Evolutionary conservation across 768 basidiomycete genomes (phyloP).

Genomic region (Termitomyces sp.): DNA sequence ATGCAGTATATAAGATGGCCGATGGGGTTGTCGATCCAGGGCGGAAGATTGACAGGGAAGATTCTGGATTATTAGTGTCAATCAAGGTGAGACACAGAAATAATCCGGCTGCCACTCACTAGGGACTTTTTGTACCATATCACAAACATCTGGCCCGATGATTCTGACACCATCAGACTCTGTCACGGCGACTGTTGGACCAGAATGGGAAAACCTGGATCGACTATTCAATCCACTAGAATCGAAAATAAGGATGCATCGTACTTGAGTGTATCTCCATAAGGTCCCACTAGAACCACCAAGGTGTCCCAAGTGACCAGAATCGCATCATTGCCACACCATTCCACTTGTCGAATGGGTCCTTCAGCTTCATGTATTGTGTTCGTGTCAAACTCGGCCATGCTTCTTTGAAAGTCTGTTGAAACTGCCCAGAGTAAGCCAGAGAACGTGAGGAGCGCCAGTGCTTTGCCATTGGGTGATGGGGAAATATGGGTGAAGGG

Average conservation of each 20-base stretch:
- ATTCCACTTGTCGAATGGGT: slow-evolving; percentile 67
- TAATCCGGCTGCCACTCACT: slow-evolving; percentile 35
- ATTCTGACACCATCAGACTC: slow-evolving; percentile 92
- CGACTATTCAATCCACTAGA: slow-evolving; percentile 5
- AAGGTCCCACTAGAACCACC: slow-evolving; percentile 87
- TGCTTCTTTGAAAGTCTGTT: slow-evolving; percentile 80
- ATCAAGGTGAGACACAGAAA: background rate
- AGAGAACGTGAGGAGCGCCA: slow-evolving; percentile 73
- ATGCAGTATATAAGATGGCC: slow-evolving; percentile 89
- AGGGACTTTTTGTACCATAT: slow-evolving; percentile 93
- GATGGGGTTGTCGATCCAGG: slow-evolving; percentile 91
- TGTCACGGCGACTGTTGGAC: slow-evolving; percentile 70
- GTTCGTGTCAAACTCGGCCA: slow-evolving; percentile 81
- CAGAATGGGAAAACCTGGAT: slow-evolving; percentile 72
- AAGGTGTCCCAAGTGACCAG: slow-evolving; percentile 76
- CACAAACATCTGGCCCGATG: slow-evolving; percentile 70
- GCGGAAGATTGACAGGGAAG: slow-evolving; percentile 77
- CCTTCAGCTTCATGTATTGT: slow-evolving; percentile 50
- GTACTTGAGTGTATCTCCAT: slow-evolving; percentile 80
- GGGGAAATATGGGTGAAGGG: slow-evolving; percentile 85
- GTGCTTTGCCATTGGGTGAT: slow-evolving; percentile 91
- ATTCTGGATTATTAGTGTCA: slow-evolving; percentile 36
- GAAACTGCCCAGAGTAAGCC: slow-evolving; percentile 92
- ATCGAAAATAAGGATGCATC: slow-evolving; percentile 20
- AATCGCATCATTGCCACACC: slow-evolving; percentile 97